Base-by-base conservation (phyloP, 306 rosid genomes). In the Biancaea sappan region DNA sequence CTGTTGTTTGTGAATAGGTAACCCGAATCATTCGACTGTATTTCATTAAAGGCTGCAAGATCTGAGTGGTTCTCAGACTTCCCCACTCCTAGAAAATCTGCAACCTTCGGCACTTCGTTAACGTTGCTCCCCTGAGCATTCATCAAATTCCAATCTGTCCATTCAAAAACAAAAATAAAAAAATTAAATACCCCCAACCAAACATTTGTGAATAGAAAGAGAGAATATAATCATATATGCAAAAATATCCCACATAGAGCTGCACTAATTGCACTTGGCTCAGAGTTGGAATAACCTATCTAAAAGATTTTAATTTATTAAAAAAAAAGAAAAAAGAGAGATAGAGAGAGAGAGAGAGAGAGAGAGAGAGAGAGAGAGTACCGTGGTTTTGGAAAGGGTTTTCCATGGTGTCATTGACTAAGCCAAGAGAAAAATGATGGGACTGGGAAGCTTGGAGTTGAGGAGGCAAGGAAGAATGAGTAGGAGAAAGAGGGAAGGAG, bases 61-160 rank as follows among this genome's bases (percentile, higher is more conserved):
- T 88, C 98, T 67, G 96, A 73, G 50, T 92, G 90, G 66, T 87
- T 88, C 26, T 90, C 98, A 29, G 92, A 84, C 80, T 92, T 90
- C 72, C 88, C 77, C 75, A 90, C 98, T 11, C 99, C 99, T 8
- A 95, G 95, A 81, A 95, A 95, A 81, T 95, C 98, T n/a, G 99
- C 99, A 19, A 95, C 96, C 75, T 90, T 88, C 7, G 99, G 99
- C 62, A 85, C 91, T 26, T 92, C 96, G 14, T 56, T 56, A 14
- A 56, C 62, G 32, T 73, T 76, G 76, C 76, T 77, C 15, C 85
- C 81, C 11, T 87, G 92, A 9, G 79, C 38, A 56, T 75, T 80
- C 4, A 90, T 92, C 90, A 95, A 44, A 72, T 86, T 90, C 99
- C 99, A 95, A 74, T 95, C 98, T 92, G 86, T 59, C 44, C 26